Conservation (phyloP, 768 basidiomycete species). For the Brasilioporus rufonigricans region DNA sequence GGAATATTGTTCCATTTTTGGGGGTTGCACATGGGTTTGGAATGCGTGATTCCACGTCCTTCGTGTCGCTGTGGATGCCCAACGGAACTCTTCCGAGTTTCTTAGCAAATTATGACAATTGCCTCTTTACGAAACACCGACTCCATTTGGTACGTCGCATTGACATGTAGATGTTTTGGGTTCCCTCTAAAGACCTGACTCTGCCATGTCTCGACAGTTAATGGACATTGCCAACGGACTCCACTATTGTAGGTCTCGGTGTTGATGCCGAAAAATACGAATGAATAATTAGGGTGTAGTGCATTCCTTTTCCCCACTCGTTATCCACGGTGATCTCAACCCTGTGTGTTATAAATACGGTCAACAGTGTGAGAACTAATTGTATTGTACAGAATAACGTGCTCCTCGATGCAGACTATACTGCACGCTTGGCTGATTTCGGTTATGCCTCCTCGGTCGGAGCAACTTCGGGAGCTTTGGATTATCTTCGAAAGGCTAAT, state of each 20-base stretch:
- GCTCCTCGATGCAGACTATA: no score
- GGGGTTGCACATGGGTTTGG: slow-evolving; percentile 28
- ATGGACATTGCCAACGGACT: slow-evolving; percentile 15
- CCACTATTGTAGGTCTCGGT: slow-evolving; percentile 5
- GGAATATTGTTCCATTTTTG: slow-evolving; percentile 24
- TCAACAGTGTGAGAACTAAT: not conserved
- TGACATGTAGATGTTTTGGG: not conserved
- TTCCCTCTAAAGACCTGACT: not conserved
- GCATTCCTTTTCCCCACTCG: not conserved
- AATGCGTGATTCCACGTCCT: slow-evolving; percentile 12
- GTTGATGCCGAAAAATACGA: not conserved
- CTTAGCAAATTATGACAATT: slow-evolving; percentile 3
- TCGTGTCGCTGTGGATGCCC: no score
- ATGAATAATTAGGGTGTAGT: not conserved
- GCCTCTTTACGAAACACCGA: not conserved
- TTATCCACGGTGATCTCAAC: slow-evolving; percentile 16
- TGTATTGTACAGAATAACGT: slow-evolving; percentile 11
- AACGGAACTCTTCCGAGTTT: slow-evolving; percentile 19
- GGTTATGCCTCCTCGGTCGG: no score
- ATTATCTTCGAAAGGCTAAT: no score
- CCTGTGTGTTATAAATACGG: not conserved
- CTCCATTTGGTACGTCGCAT: not conserved
- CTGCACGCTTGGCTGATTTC: no score
- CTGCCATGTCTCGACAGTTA: slow-evolving; percentile 3
- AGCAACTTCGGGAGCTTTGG: no score